Base-by-base conservation (phyloP, 164 flowering plant genomes). In the Houttuynia cordata region DNA sequence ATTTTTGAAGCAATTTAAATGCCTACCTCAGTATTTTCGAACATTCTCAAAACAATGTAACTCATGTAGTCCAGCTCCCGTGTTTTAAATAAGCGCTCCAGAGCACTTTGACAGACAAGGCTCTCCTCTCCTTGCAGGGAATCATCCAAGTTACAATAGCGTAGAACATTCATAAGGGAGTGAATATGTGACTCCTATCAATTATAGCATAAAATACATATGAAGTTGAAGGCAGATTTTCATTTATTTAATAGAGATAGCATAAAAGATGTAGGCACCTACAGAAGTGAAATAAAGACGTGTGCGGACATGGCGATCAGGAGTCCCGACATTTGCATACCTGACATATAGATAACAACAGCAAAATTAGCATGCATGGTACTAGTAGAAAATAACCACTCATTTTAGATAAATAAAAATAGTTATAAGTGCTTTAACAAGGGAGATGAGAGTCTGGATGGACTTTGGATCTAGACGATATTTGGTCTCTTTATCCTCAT, bases 21-120 rank as follows among this genome's bases (percentile, higher is more conserved):
- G 24, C 23, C 76, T 10, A 90, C 99, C 91, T 85, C 97, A 13
- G 80, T 84, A 71, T 90, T 85, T 74, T 93, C 99, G 72, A 93
- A 90, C 95, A 93, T 80, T 72, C 99, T 83, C 51, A 93, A 74
- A 15, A 94, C 99, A 51, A 94, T 83, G 45, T 94, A 86, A 72
- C 99, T 94, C 99, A 90, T 94, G 79, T 94, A 94, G 63, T 94
- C 99, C 74, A 94, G 99, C 75, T 94, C 99, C 82, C 85, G 84
- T 4, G 99, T 91, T 64, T 79, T 85, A 59, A 60, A 80, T 64
- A 94, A 63, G 20, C 96, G 97, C 63, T 91, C 93, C 74, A 94
- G 72, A 67, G 88, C 97, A 79, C 62, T 82, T 53, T 70, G 75
- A 67, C 83, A 88, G 51, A 94, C 79, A 66, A 94, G 96, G 76